Percentiles rank a stretch among this genome's conserved stretches.
These are phyloP conservation scores for Eucalyptus marginata DNA, from an alignment of 345 rosid species.

Conservation along the genomic window DNA sequence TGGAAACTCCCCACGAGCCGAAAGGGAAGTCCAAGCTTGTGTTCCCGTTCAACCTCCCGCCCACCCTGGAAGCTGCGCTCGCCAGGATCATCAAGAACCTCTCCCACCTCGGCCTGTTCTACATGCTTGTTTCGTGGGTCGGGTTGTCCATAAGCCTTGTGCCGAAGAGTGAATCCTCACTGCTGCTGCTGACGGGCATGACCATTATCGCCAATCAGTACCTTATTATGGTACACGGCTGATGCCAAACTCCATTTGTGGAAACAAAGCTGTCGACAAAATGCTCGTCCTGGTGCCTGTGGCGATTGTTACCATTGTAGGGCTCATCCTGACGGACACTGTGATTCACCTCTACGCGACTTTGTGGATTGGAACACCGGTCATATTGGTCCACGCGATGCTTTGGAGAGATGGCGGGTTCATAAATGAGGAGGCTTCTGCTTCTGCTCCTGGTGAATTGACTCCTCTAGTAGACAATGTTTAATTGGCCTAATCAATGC, in stretches of 20 bases:
- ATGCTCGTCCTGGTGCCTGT: background rate
- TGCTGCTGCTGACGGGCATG: background rate
- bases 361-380: background rate
- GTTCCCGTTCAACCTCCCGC: background rate
- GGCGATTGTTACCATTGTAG: background rate
- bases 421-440: background rate
- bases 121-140: slow-evolving; percentile 3
- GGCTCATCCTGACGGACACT: background rate
- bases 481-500: background rate
- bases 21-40: background rate
- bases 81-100: slow-evolving; percentile 1
- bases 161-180: background rate
- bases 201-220: background rate
- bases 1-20: background rate
- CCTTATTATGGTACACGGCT: background rate
- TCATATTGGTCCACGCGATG: slow-evolving; percentile 3
- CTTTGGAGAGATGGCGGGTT: background rate
- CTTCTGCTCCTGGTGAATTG: background rate
- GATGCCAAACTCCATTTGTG: background rate
- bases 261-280: background rate
- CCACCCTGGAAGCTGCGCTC: background rate
- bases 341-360: background rate
- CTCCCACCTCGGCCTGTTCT: slow-evolving; percentile 3
- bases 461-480: background rate
- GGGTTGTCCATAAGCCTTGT: slow-evolving; percentile 5